phyloP scores from a whole-genome alignment of 2,329 filamentous ascomycete species.

The Coniochaeta sp. region DNA sequence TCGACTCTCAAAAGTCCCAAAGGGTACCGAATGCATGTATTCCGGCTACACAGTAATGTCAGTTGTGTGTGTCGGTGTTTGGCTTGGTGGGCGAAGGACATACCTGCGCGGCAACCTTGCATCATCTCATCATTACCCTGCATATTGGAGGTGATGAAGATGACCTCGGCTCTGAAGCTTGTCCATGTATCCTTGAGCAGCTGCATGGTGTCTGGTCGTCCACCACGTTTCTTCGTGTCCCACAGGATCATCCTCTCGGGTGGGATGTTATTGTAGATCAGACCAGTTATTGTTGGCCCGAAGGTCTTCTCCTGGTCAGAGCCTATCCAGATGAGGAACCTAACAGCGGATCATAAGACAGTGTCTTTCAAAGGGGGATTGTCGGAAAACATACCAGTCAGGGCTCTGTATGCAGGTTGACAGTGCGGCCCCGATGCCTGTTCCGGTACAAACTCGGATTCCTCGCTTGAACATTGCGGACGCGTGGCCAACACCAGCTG shows the following conservation, averaged over 20 bases:
- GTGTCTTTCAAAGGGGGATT: background rate
- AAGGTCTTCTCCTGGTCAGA: constrained; percentile 33
- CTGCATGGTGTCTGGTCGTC: constrained; percentile 28
- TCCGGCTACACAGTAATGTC: constrained; percentile 18
- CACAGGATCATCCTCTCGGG: constrained; percentile 33
- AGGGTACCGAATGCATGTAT: constrained; percentile 30
- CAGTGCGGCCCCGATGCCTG: constrained; percentile 31
- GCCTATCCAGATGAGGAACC: constrained; percentile 36
- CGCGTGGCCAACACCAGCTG: constrained; percentile 33
- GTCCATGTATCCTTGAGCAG: constrained; percentile 30
- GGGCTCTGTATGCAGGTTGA: constrained; percentile 33
- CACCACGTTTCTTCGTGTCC: constrained; percentile 33
- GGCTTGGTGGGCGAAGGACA: constrained; percentile 8
- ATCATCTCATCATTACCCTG: constrained; percentile 35
- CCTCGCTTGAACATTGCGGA: constrained; percentile 34
- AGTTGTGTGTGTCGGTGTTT: background rate
- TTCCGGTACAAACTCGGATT: constrained; percentile 33
- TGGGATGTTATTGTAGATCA: constrained; percentile 31
- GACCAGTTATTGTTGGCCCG: constrained; percentile 28
- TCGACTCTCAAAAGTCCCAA: constrained; percentile 27
- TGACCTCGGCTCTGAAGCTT: constrained; percentile 32
- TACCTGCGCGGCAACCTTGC: constrained; percentile 30
- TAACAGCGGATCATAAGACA: constrained; percentile 6
- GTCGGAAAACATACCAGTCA: constrained; percentile 23
- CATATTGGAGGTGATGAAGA: constrained; percentile 34